Evolutionary conservation across 2,329 filamentous ascomycete genomes (phyloP).

Genomic region (Fusarium robinianum): DNA sequence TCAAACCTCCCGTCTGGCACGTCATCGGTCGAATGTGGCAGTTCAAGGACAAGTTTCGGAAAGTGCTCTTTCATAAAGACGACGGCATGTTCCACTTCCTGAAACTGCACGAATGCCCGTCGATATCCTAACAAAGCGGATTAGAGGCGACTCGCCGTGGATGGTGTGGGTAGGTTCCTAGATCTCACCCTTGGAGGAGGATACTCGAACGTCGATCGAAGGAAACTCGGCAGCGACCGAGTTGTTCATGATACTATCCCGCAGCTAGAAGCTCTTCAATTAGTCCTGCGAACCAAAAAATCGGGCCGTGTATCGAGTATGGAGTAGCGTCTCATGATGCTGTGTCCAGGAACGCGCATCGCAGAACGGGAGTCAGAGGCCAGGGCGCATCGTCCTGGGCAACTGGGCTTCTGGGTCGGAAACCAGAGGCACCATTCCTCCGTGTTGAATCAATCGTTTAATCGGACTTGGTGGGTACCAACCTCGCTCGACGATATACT

Average conservation of each 20-base stretch:
- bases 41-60: slow-evolving; percentile 45
- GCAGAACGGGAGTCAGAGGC: slow-evolving; percentile 2
- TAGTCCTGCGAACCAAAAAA: slow-evolving; percentile 34
- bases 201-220: slow-evolving; percentile 46
- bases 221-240: slow-evolving; percentile 44
- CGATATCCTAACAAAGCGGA: slow-evolving; percentile 41
- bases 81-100: slow-evolving; percentile 46
- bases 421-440: slow-evolving; percentile 10
- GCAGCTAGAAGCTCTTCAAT: slow-evolving; percentile 40
- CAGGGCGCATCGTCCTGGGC: slow-evolving; percentile 4
- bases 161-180: not conserved
- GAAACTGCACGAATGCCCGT: slow-evolving; percentile 50
- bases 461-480: slow-evolving; percentile 41
- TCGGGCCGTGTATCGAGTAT: slow-evolving; percentile 13
- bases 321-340: slow-evolving; percentile 10
- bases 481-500: slow-evolving; percentile 57
- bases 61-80: slow-evolving; percentile 50
- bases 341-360: slow-evolving; percentile 8
- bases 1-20: slow-evolving; percentile 45
- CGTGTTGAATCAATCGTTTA: slow-evolving; percentile 12
- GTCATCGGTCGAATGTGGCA: slow-evolving; percentile 45
- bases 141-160: slow-evolving; percentile 17
- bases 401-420: slow-evolving; percentile 14
- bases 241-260: slow-evolving; percentile 42
- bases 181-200: slow-evolving; percentile 41